These are phyloP conservation scores for Sugiyamaella qingdaonensis DNA, from an alignment of 805 yeast genomes.

Conservation along the genomic window DNA sequence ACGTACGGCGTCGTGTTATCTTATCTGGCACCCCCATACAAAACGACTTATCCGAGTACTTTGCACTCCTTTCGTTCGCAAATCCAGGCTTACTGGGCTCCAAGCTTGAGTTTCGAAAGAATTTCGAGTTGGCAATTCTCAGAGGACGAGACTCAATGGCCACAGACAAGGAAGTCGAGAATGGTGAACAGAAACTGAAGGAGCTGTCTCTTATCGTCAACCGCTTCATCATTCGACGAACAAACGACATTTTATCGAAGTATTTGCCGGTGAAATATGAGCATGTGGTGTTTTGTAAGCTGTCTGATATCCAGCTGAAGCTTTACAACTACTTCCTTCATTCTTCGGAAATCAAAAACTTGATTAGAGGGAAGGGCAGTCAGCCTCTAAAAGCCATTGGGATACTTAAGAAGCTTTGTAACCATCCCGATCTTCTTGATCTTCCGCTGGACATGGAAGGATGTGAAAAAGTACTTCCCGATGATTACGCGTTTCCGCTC, in stretches of 20 bases:
- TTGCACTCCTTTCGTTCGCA: conserved; percentile 83
- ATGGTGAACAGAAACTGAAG: conserved; percentile 64
- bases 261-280: conserved; percentile 95
- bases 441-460: conserved; percentile 78
- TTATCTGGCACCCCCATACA: conserved; percentile 96
- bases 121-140: conserved; percentile 75
- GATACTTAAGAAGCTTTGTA: conserved; percentile 81
- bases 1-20: conserved; percentile 84
- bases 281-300: conserved; percentile 87
- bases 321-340: conserved; percentile 72
- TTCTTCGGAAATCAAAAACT: conserved; percentile 68
- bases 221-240: conserved; percentile 86
- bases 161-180: conserved; percentile 65
- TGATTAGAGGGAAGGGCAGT: conserved; percentile 53
- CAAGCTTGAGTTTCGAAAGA: conserved; percentile 74
- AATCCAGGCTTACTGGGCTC: conserved; percentile 92
- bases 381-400: conserved; percentile 92
- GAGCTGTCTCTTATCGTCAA: conserved; percentile 76
- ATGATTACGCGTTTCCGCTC: conserved; percentile 54
- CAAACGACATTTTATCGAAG: conserved; percentile 90
- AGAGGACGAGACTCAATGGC: conserved; percentile 89
- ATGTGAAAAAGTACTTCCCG: conserved; percentile 56
- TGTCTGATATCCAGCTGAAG: conserved; percentile 69
- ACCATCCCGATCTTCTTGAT: conserved; percentile 82
- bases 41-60: conserved; percentile 90